Percentiles rank a stretch among this genome's conserved stretches.
These are phyloP conservation scores for Mortierella claussenii DNA, from an alignment of 192 early-diverging fungal genomes.

Conservation along the genomic window DNA sequence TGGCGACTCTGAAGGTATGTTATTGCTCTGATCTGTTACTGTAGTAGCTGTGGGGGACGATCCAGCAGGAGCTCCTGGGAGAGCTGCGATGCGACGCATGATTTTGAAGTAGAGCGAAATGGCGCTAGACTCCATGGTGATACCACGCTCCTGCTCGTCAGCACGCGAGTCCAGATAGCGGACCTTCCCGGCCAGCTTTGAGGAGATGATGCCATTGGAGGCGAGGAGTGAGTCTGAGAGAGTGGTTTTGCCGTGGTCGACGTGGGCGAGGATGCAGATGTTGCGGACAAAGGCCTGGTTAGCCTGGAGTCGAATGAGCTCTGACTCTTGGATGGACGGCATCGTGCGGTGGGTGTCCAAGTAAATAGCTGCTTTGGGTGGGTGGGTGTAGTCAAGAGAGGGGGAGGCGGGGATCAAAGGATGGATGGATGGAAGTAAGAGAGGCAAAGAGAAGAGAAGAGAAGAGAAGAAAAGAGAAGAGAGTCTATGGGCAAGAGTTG, in stretches of 20 bases:
- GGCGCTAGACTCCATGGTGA: slow-evolving; percentile 98
- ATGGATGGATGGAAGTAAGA: background rate
- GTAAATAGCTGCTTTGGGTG: background rate
- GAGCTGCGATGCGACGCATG: slow-evolving; percentile 47
- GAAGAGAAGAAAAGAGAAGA: background rate
- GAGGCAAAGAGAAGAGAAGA: background rate
- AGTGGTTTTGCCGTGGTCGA: slow-evolving; percentile 99
- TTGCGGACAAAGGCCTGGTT: slow-evolving; percentile 85
- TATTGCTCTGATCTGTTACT: slow-evolving; percentile 37
- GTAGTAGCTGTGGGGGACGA: background rate
- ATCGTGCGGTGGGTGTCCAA: background rate
- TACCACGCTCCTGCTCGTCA: slow-evolving; percentile 98
- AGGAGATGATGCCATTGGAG: slow-evolving; percentile 98
- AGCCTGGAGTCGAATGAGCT: slow-evolving; percentile 76
- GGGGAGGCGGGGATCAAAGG: background rate
- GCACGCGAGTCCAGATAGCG: slow-evolving; percentile 96
- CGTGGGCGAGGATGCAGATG: slow-evolving; percentile 98
- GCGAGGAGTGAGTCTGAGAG: slow-evolving; percentile 94
- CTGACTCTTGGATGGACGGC: slow-evolving; percentile 73
- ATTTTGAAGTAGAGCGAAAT: slow-evolving; percentile 95
- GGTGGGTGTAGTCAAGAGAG: background rate
- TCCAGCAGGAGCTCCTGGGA: background rate
- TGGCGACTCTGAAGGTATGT: background rate
- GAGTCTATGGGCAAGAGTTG: background rate
- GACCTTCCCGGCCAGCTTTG: slow-evolving; percentile 94